Evolutionary conservation across 805 yeast genomes (phyloP).

Genomic region (Yarrowia porcina): DNA sequence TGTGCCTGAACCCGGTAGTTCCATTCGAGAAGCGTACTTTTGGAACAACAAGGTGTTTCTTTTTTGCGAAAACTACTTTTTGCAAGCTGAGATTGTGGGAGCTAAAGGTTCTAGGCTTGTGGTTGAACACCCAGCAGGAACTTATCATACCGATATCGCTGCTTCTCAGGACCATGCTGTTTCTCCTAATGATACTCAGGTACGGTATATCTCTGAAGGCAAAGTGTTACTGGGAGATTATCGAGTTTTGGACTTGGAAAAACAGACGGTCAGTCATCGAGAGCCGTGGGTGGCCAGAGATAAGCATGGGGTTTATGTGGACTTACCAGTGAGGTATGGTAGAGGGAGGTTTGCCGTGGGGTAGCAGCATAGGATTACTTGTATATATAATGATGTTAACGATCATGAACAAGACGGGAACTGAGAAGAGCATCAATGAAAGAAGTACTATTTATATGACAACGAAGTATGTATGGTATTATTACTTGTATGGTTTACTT

Average conservation of each 20-base stretch:
- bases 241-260: conserved; percentile 7
- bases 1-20: not conserved
- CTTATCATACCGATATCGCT: conserved; percentile 3
- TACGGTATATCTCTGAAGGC: not conserved
- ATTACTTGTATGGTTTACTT: too few relatives aligned
- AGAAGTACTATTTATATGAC: too few relatives aligned
- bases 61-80: not conserved
- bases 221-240: conserved; percentile 4
- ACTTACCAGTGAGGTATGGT: not conserved
- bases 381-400: too few relatives aligned
- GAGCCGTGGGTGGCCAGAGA: not conserved
- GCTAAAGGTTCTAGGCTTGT: not conserved
- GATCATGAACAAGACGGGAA: too few relatives aligned
- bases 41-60: conserved; percentile 7
- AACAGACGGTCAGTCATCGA: conserved; percentile 1
- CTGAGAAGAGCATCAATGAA: too few relatives aligned
- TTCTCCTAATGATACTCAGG: not conserved
- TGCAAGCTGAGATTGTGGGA: conserved; percentile 6
- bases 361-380: not conserved
- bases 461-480: too few relatives aligned
- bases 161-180: conserved; percentile 17
- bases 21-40: conserved; percentile 6
- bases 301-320: not conserved
- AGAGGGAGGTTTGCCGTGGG: not conserved
- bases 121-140: not conserved